Base-by-base conservation (phyloP, 2,329 filamentous ascomycete species). In the Macrophomina tecta region DNA sequence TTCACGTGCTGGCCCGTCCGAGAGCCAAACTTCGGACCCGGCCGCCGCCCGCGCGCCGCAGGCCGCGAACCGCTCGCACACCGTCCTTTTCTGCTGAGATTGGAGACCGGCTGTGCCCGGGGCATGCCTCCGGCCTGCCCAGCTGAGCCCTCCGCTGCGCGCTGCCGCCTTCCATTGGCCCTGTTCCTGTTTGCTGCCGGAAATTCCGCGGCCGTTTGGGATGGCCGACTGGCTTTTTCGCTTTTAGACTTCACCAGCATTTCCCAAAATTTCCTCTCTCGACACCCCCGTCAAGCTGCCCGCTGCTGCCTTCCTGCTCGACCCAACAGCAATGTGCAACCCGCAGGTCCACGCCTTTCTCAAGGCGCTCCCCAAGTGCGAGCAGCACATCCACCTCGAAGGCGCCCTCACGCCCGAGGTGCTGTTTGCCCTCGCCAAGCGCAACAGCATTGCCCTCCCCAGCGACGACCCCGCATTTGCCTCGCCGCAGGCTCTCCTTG, bases 311-410 rank as follows among this genome's bases (percentile, higher is more conserved):
- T 18, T 65, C 51, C 34, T 56, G 36, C 34, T 38, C 36, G 7
- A 8, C 2, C 51, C 36, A 12, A 32, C 51, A 5, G 34, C 2
- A n/a, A 90, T 89, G 86, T 89, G 87, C 77, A 80, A 85, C 72
- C 79, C 81, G 42, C 72, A 79, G 14, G 77, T 87, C 62, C 87
- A 89, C 78, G 76, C 82, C 49, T 88, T 92, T 75, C 83, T 93
- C 45, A 78, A 81, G 62, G 84, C 84, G 38, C 85, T 94, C 36
- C 91, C 91, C 69, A 94, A 94, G 82, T 91, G 89, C 79, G 91
- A 94, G 77, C 91, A 93, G 74, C 91, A 94, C 79, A 86, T 94
- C 64, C 91, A 94, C 75, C 84, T 94, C 40, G 91, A 94, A 78
- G 91, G 91, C 65, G 89, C 90, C 12, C 84, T 94, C 45, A 88